Base-by-base conservation (phyloP, 2,329 filamentous ascomycete genomes). In the Kalmusia sp. region DNA sequence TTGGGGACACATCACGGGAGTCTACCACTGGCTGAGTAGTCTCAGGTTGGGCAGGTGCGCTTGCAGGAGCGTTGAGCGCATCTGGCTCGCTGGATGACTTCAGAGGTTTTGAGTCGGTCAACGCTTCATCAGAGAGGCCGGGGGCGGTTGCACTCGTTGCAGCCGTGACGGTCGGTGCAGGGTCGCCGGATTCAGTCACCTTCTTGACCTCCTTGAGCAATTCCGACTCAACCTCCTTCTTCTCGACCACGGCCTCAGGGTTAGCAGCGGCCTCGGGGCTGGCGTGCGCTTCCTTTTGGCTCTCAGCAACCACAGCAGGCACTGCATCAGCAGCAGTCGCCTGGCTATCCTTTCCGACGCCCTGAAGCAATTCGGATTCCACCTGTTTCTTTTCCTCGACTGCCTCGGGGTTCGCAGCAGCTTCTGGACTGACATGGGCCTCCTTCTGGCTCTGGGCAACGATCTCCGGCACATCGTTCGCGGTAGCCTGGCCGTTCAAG, bases 391-490 rank as follows among this genome's bases (percentile, higher is more conserved):
- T 92, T 68, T 90, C 89, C 61, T 80, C 75, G 6, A 92, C 87
- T 65, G 88, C 87, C 46, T 83, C 79, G 24, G 84, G 76, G 51
- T 85, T 79, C 27, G 82, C 86, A 64, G 87, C 87, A 21, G 89
- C 88, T 69, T 91, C 89, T 9, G 88, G 84, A 14, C 79, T 77
- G 35, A 79, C 79, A 51, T 84, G 75, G 12, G 88, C 87, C 68
- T 86, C 82, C 63, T 85, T 79, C 68, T 92, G 88, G 75, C 87
- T 91, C 67, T 91, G 84, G 69, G 85, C 86, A 52, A 92, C 89
- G 31, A 88, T 74, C 45, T 83, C 80, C 25, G 87, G 87, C 11
- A 72, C 61, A 49, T 69, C 70, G n/a, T 68, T 69, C 8, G 71
- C 67, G 33, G 73, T 73, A 54, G 76, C 68, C 39, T 75, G 65